Percentiles rank a stretch among this genome's conserved stretches.
These are phyloP conservation scores for Penicilliopsis zonata DNA, from an alignment of 495 filamentous ascomycete genomes.

Conservation along the genomic window DNA sequence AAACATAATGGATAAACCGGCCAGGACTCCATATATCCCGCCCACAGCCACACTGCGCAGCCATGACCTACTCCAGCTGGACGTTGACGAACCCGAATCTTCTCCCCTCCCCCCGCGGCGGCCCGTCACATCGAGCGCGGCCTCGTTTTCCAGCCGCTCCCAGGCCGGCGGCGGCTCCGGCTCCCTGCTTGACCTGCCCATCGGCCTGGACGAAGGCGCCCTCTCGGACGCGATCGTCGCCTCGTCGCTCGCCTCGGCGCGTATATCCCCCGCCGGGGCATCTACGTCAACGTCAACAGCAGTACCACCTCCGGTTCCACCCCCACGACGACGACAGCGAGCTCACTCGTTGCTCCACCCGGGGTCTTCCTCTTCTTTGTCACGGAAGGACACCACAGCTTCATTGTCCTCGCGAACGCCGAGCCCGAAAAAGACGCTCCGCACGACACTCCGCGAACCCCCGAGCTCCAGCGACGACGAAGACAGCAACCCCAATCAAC, in stretches of 20 bases:
- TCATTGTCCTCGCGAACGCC: too few species aligned
- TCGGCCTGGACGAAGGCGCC: conserved; percentile 32
- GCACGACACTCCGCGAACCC: conserved; percentile 62
- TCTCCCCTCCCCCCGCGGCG: not conserved
- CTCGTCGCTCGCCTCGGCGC: conserved; percentile 67
- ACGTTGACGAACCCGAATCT: not conserved
- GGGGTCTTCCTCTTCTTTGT: conserved; percentile 16
- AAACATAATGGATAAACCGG: too few species aligned
- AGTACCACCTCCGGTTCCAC: conserved; percentile 29
- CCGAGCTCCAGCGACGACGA: conserved; percentile 47
- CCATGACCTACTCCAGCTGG: not conserved
- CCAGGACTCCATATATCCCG: too few species aligned
- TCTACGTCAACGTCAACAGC: too few species aligned
- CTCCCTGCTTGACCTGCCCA: conserved; percentile 12
- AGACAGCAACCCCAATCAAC: conserved; percentile 23
- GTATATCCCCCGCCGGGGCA: conserved; percentile 41
- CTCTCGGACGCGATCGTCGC: conserved; percentile 74
- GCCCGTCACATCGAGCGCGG: conserved; percentile 13
- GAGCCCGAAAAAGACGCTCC: conserved; percentile 47
- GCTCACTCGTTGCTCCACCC: conserved; percentile 27
- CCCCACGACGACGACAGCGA: conserved; percentile 35
- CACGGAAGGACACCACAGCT: conserved; percentile 22
- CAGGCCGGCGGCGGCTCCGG: conserved; percentile 16
- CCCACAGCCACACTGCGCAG: too few species aligned
- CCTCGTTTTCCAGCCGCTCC: conserved; percentile 15